Evolutionary conservation across 2,329 filamentous ascomycete species (phyloP), one percentile per base, ranked within the genome.

Genomic region (Fonsecaea nubica): DNA sequence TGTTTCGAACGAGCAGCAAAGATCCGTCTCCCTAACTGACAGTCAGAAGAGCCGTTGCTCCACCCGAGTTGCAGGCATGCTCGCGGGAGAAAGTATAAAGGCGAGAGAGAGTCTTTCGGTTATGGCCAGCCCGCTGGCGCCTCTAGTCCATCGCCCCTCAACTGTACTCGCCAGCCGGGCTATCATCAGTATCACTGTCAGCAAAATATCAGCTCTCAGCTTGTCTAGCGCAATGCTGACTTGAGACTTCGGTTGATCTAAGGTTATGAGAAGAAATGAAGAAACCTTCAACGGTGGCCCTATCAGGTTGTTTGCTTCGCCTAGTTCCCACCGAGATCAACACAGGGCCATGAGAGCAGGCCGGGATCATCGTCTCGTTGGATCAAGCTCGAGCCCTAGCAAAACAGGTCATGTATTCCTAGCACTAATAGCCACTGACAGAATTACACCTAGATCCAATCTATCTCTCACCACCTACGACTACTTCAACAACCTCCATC

Each of bases 401-500:
- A 32, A 52, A 52, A 52, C 45, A 9, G 45, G 48, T 15, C 7
- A 52, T 52, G 25, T 52, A 52, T 13, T 52, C 48, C 13, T 5
- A 25, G 1, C 48, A 32, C 12, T 15, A 8, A 32, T 21, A 10
- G 21, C 25, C 15, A 15, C 12, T 32, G 21, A 35, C 50, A 7
- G 48, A 25, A n/a, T 32, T 48, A 12, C 25, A 35, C 56, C 35
- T 42, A 32, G 56, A 59, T 32, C 56, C 42, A n/a, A 45, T 45
- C 56, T 15, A 42, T n/a, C 4, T 40, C 56, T 38, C 35, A 21
- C 35, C 15, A 12, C 12, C 56, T 25, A 25, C 56, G 13, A 61
- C 45, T 61, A 61, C 58, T 61, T 61, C 8, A 61, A 30, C 45
- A 61, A 40, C 45, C 58, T 61, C 58, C 58, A 61, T 40, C 58